These are phyloP conservation scores for Plasmodium fragile DNA, from an alignment of 169 alveolate genomes.

Conservation along the genomic window DNA sequence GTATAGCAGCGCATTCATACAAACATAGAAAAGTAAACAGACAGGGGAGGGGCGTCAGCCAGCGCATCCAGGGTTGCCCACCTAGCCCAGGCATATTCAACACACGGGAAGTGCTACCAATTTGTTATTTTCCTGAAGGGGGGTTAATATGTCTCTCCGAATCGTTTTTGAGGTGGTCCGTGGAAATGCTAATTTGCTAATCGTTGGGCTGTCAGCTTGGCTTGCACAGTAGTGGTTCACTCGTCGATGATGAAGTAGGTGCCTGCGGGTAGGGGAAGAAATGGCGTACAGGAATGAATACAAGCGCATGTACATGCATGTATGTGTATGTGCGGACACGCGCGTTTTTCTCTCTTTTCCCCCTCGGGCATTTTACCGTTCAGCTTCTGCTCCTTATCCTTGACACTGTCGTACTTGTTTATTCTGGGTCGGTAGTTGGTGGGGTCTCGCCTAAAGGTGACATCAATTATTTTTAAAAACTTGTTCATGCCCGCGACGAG, in stretches of 20 bases:
- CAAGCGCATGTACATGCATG: neutral
- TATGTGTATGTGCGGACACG: neutral
- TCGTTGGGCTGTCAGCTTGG: neutral
- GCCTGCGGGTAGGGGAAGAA: constrained; percentile 11
- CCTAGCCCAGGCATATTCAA: neutral
- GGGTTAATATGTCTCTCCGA: neutral
- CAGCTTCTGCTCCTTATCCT: constrained; percentile 98
- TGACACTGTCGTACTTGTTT: constrained; percentile 96
- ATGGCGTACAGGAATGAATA: neutral
- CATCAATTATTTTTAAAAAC: constrained; percentile 95
- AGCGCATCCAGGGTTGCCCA: neutral
- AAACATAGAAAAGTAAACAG: neutral
- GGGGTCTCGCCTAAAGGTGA: constrained; percentile 99
- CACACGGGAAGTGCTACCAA: neutral
- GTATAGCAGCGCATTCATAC: neutral
- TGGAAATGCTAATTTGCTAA: neutral
- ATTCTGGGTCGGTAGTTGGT: constrained; percentile 99
- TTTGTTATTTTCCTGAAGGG: neutral
- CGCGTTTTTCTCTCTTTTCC: neutral
- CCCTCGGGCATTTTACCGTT: neutral
- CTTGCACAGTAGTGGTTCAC: neutral
- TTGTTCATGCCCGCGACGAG: constrained; percentile 93
- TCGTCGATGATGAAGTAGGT: constrained; percentile 69
- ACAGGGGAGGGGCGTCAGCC: neutral
- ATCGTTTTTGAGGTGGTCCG: neutral